Base-by-base conservation (phyloP, 768 basidiomycete species). In the Boletus tylopilopsis region DNA sequence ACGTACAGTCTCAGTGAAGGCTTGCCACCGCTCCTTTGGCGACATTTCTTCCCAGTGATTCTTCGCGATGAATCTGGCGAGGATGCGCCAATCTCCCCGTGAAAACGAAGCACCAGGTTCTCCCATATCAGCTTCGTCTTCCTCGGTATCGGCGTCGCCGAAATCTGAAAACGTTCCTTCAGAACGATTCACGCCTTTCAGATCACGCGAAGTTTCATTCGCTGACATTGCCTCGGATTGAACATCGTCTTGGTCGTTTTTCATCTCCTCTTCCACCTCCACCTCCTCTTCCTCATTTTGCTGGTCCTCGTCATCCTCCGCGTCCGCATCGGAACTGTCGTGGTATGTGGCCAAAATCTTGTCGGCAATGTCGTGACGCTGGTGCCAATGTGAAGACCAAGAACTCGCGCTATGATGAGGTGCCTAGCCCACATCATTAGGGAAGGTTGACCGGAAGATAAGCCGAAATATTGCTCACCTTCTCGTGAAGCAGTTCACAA, bases 381-480 rank as follows among this genome's bases (percentile, higher is more conserved):
- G 74, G 6, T 75, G 76, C 85, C 85, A 87, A 57, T 83, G 78
- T n/a, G 80, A 77, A 21, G 70, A 69, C 85, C 85, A 87, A 1
- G 84, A 87, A 27, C 66, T 67, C n/a, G 70, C 58, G 33, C 68
- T 76, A 57, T 87, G 85, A 64, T 86, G 82, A 29, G 84, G 82
- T n/a, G 75, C 81, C 85, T 87, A 53, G 30, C 35, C 37, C 46
- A 33, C 44, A 45, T 56, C 37, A 23, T 64, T 35, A 56, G 47
- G 16, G 15, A 29, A 51, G 19, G 38, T 6, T 30, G 29, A 22
- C 23, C 8, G 34, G 23, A 39, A 18, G 23, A 38, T 13, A 19
- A 53, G 21, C 35, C 25, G 42, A 16, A 4, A 40, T 9, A 27
- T 12, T 21, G 11, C 50, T 66, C 49, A 47, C 86, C 73, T 84